Conservation (phyloP, 1,284 basidiomycete species). For the Wolfiporia cocos region DNA sequence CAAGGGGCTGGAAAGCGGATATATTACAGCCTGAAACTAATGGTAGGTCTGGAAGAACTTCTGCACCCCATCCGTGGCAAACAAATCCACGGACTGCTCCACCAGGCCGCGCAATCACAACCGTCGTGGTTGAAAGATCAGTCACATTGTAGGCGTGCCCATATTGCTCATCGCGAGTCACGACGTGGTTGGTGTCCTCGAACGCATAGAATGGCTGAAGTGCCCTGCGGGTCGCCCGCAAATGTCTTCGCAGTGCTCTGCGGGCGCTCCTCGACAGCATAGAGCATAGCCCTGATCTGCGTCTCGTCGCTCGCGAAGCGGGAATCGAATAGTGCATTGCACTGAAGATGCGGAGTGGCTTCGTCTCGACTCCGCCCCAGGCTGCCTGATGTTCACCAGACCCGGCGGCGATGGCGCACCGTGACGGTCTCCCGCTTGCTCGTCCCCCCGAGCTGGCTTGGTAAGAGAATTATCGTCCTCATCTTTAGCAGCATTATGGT, state of each 20-base stretch:
- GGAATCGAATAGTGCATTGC: conserved; percentile 21
- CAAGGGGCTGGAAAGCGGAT: no score
- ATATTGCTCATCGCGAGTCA: conserved; percentile 14
- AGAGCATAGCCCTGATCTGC: not conserved
- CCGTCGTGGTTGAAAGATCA: no score
- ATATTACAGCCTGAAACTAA: no score
- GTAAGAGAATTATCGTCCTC: no score
- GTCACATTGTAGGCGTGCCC: conserved; percentile 18
- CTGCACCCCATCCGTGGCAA: no score
- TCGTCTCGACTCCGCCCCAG: conserved; percentile 9
- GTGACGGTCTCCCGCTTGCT: conserved; percentile 32
- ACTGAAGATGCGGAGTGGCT: conserved; percentile 20
- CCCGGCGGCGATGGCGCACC: conserved; percentile 37
- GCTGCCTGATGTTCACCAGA: conserved; percentile 15
- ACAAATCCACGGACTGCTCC: no score
- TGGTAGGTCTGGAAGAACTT: no score
- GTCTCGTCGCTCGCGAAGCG: conserved; percentile 12
- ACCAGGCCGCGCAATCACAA: no score
- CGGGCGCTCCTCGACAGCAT: not conserved
- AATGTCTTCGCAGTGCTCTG: not conserved
- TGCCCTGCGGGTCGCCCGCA: not conserved
- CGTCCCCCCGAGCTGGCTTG: conserved; percentile 14
- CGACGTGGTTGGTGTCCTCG: not conserved
- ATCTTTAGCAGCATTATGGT: no score
- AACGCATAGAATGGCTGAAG: not conserved